phyloP scores from a whole-genome alignment of 1,139 yeast species.

The Scheffersomyces titani region DNA sequence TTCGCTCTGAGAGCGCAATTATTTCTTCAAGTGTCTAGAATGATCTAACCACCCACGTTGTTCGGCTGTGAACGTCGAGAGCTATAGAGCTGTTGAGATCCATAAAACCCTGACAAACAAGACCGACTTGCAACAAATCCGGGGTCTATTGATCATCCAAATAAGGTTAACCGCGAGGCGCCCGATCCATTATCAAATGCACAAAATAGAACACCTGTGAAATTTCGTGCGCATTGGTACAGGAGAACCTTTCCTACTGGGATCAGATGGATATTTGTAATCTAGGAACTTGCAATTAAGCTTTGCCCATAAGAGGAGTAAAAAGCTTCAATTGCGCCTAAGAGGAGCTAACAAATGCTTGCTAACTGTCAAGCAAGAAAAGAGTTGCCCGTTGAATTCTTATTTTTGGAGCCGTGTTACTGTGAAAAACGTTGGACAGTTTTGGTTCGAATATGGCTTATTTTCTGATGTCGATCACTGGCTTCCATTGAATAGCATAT shows the following conservation, averaged over 20 bases:
- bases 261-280: not conserved
- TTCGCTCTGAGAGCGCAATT: too few relatives aligned
- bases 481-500: not conserved
- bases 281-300: not conserved
- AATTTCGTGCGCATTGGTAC: not conserved
- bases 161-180: not conserved
- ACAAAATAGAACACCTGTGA: not conserved
- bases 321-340: too few relatives aligned
- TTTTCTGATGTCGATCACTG: not conserved
- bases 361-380: not conserved
- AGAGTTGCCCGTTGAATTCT: not conserved
- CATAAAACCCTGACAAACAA: not conserved
- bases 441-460: not conserved
- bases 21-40: not conserved
- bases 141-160: not conserved
- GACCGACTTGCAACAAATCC: not conserved
- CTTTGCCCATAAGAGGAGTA: too few relatives aligned
- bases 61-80: not conserved
- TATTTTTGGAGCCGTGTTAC: not conserved
- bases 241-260: not conserved
- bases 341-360: not conserved
- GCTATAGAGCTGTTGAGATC: not conserved
- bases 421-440: not conserved
- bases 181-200: not conserved
- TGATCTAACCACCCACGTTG: not conserved